Conservation (phyloP, 1,284 basidiomycete genomes). For the Rhodotorula sp. region DNA sequence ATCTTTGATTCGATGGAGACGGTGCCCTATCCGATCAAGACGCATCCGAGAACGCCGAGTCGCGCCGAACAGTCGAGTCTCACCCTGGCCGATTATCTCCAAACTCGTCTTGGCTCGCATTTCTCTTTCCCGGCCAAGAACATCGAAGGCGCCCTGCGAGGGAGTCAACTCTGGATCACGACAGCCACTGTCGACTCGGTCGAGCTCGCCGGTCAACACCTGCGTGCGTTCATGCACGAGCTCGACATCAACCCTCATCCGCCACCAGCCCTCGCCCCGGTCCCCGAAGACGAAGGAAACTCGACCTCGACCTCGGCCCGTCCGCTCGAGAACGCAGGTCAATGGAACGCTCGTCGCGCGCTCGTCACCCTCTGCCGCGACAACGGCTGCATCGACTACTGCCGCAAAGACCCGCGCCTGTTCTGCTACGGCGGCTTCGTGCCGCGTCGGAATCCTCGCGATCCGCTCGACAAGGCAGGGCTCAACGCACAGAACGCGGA, state of each 20-base stretch:
- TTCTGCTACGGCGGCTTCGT: conserved; percentile 31
- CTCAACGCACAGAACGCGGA: not conserved
- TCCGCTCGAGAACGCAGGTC: not conserved
- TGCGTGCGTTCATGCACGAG: conserved; percentile 8
- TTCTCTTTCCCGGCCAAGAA: conserved; percentile 22
- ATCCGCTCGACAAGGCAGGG: not conserved
- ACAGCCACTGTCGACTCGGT: conserved; percentile 17
- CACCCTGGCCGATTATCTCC: conserved; percentile 22
- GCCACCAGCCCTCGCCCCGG: not conserved
- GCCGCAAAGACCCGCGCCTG: conserved; percentile 7
- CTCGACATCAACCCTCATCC: conserved; percentile 4
- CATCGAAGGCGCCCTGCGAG: not conserved
- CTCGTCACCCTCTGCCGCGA: conserved; percentile 27
- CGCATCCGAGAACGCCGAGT: conserved; percentile 24
- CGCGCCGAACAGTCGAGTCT: not conserved
- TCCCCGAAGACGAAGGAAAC: no score
- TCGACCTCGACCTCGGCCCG: not conserved
- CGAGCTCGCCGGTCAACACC: conserved; percentile 11
- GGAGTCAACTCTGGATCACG: conserved; percentile 30
- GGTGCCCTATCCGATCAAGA: conserved; percentile 10
- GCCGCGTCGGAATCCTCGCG: not conserved
- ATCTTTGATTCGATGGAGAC: conserved; percentile 24
- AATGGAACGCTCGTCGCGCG: not conserved
- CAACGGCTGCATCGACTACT: conserved; percentile 27
- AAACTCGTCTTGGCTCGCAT: conserved; percentile 30